A percentile compares a stretch with the other conserved stretches of the same genome.
Evolutionary conservation across 1,284 basidiomycete genomes (phyloP).

Genomic region (Puccinia triticina): DNA sequence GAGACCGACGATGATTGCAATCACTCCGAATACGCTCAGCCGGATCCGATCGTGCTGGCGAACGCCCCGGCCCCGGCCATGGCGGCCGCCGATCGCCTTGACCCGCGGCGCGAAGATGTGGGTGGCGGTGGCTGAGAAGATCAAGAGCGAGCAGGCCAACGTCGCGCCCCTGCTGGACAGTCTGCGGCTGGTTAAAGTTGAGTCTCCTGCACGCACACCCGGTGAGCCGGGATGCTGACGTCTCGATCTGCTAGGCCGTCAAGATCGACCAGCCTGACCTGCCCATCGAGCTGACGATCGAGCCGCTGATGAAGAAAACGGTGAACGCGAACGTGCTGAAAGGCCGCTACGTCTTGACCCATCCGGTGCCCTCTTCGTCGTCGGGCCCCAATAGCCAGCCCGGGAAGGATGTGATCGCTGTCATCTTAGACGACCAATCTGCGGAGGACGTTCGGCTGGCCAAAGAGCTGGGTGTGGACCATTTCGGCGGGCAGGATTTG

Average conservation of each 20-base stretch:
- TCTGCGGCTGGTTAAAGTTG: conserved; percentile 46
- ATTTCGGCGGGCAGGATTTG: conserved; percentile 82
- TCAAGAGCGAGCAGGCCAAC: conserved; percentile 23
- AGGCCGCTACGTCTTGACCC: conserved; percentile 72
- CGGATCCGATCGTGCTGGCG: background rate
- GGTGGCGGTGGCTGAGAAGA: conserved; percentile 30
- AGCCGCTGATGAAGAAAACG: conserved; percentile 72
- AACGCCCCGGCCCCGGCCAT: background rate
- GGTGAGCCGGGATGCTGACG: conserved; percentile 13
- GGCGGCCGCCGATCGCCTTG: background rate
- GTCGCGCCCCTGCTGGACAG: conserved; percentile 35
- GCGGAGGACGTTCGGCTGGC: conserved; percentile 63
- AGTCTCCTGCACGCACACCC: background rate
- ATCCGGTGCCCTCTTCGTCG: conserved; percentile 65
- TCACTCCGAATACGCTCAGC: background rate
- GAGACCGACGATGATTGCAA: background rate
- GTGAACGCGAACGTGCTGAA: conserved; percentile 73
- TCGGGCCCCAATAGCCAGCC: conserved; percentile 58
- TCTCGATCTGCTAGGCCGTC: conserved; percentile 14
- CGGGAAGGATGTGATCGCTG: conserved; percentile 79
- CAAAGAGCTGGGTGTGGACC: conserved; percentile 65
- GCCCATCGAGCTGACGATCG: conserved; percentile 66
- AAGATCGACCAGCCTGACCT: conserved; percentile 28
- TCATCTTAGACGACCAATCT: conserved; percentile 72
- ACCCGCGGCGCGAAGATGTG: conserved; percentile 48